Conservation (phyloP, 2,329 filamentous ascomycete genomes). For the Neonectria faginata region DNA sequence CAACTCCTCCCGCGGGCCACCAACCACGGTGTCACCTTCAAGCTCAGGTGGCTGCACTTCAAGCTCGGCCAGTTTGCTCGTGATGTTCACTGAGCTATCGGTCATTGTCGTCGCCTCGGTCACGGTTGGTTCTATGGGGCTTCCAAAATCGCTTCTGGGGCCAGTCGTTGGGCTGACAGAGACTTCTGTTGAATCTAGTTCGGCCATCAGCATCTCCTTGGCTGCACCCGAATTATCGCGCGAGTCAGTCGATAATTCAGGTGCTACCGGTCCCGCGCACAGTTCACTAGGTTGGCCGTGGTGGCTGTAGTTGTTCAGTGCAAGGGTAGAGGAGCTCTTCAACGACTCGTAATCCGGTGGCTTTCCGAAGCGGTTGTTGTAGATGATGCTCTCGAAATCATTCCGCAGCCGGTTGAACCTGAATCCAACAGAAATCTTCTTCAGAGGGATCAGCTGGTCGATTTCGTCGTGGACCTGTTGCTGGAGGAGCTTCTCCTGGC, state of each 20-base stretch:
- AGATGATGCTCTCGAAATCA: constrained; percentile 36
- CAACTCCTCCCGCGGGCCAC: constrained; percentile 22
- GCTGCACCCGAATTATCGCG: not conserved
- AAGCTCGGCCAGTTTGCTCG: constrained; percentile 28
- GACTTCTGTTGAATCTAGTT: constrained; percentile 34
- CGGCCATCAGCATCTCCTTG: constrained; percentile 12
- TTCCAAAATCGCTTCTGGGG: not conserved
- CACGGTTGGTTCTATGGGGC: not conserved
- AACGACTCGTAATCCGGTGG: constrained; percentile 30
- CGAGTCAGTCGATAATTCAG: constrained; percentile 24
- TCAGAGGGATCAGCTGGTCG: constrained; percentile 40
- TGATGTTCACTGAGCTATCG: not conserved
- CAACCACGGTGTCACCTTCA: constrained; percentile 25
- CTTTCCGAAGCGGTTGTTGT: constrained; percentile 37
- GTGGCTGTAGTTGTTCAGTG: not conserved
- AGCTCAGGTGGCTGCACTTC: constrained; percentile 36
- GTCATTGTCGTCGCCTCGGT: not conserved
- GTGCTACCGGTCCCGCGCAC: not conserved
- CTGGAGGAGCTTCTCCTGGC: constrained; percentile 38
- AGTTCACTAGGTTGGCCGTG: constrained; percentile 20
- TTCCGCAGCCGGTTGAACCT: constrained; percentile 42
- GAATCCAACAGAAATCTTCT: constrained; percentile 38
- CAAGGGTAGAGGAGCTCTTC: constrained; percentile 32
- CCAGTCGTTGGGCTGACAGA: not conserved
- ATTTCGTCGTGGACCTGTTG: constrained; percentile 44